These are phyloP conservation scores for Filobasidium floriforme DNA, from an alignment of 768 basidiomycete genomes.

Conservation along the genomic window DNA sequence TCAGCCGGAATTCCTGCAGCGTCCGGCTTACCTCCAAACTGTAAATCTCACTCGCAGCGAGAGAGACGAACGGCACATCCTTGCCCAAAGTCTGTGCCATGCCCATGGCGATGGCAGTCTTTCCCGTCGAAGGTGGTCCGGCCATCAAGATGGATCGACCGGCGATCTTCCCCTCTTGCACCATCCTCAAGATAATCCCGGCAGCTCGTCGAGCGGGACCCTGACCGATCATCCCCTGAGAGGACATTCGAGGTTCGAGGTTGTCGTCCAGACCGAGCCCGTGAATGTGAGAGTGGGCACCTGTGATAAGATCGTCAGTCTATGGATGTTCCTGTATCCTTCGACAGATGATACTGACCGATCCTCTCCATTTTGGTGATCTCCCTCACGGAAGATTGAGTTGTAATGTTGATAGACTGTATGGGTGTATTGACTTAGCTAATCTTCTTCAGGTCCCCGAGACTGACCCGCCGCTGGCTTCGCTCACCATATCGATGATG, in stretches of 20 bases:
- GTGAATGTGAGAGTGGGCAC: slow-evolving; percentile 68
- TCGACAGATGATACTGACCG: slow-evolving; percentile 30
- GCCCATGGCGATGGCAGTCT: slow-evolving; percentile 95
- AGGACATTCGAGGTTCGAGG: slow-evolving; percentile 74
- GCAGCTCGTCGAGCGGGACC: slow-evolving; percentile 93
- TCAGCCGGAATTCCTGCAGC: neutral
- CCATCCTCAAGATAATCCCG: slow-evolving; percentile 96
- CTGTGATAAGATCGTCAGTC: slow-evolving; percentile 23
- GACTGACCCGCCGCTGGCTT: too few species aligned
- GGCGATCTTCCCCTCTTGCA: slow-evolving; percentile 89
- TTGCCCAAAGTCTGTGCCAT: slow-evolving; percentile 92
- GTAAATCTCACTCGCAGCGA: slow-evolving; percentile 95
- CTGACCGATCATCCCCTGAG: slow-evolving; percentile 97
- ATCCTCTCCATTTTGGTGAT: slow-evolving; percentile 47
- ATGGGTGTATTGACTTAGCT: neutral
- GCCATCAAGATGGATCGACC: slow-evolving; percentile 95
- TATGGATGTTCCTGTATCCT: neutral
- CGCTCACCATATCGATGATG: too few species aligned
- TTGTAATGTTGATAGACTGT: slow-evolving; percentile 43
- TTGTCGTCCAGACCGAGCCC: slow-evolving; percentile 84
- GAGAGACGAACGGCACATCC: slow-evolving; percentile 96
- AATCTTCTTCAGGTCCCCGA: neutral
- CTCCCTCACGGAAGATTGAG: slow-evolving; percentile 38
- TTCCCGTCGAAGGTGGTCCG: slow-evolving; percentile 92
- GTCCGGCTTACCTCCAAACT: slow-evolving; percentile 56